These are phyloP conservation scores for Magnusiomyces fungicola DNA, from an alignment of 1,139 yeast species.

Conservation along the genomic window DNA sequence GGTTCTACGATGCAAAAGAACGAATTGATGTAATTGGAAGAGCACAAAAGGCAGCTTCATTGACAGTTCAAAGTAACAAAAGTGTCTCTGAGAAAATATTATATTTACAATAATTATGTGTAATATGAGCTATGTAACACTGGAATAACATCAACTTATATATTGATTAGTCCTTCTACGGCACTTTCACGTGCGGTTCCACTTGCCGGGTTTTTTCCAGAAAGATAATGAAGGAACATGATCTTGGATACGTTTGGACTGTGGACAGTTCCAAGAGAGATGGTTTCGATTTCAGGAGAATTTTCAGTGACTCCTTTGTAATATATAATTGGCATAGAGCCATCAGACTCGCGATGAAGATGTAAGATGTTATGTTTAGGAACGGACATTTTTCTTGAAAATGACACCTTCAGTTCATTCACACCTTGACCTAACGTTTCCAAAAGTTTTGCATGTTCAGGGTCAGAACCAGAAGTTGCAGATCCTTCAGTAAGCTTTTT, in stretches of 20 bases:
- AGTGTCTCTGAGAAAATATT: constrained; percentile 27
- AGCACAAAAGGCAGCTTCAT: constrained; percentile 52
- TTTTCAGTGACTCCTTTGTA: constrained; percentile 30
- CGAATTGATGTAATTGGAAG: constrained; percentile 33
- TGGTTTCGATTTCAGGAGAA: constrained; percentile 30
- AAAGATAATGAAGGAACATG: constrained; percentile 52
- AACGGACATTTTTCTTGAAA: constrained; percentile 34
- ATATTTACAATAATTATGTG: constrained; percentile 8
- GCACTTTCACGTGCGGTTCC: constrained; percentile 31
- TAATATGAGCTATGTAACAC: too few relatives aligned
- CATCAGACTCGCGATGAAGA: constrained; percentile 42
- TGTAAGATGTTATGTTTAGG: constrained; percentile 56
- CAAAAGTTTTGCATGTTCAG: constrained; percentile 4
- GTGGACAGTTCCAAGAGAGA: constrained; percentile 31
- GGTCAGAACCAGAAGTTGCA: neutral
- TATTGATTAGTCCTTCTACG: constrained; percentile 27
- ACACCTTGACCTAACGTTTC: constrained; percentile 31
- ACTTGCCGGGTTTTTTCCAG: constrained; percentile 55
- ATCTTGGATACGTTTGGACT: constrained; percentile 44
- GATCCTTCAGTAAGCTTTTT: constrained; percentile 33
- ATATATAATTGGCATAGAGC: constrained; percentile 42
- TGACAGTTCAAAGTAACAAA: constrained; percentile 35
- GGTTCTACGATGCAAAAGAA: constrained; percentile 28
- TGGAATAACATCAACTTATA: too few relatives aligned
- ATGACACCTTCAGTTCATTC: constrained; percentile 31